Base-by-base conservation (phyloP, 140 eudicot species). In the Bidens hawaiensis region DNA sequence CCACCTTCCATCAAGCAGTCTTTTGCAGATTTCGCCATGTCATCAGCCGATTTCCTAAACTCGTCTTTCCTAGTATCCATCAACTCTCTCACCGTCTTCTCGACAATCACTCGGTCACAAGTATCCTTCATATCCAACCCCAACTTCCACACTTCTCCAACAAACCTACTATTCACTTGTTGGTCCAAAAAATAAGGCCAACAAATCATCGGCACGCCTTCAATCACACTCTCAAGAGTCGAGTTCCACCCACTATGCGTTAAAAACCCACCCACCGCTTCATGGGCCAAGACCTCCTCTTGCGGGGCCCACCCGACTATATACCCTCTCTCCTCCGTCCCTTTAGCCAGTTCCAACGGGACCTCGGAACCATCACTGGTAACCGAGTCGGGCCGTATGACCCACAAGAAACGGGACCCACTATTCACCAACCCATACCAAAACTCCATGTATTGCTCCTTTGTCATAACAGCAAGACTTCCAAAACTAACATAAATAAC, bases 161-260 rank as follows among this genome's bases (percentile, higher is more conserved):
- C 88, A 70, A 68, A 64, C 64, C 85, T 75, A 45, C 85, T 78
- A 53, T 66, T 81, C 57, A 85, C 77, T 16, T 48, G 81, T 60
- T 84, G 93, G 62, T 84, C 94, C 25, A 45, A 67, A 45, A 74
- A 70, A 42, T 33, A 68, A 0, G 90, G 90, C 86, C 86, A 83
- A 41, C 82, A 79, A 23, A 81, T 72, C 87, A 84, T 84, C 0
- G 87, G 91, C 67, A 84, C 78, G 0, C 91, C 87, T 27, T 64
- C 84, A 16, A 51, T 69, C 43, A 84, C 73, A 27, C 91, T 77
- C 56, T 84, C 91, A 2, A 84, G 24, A 15, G 83, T 76, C 50
- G 82, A 73, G 62, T 83, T 83, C 90, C 90, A 83, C 18, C 90
- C 90, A 43, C 75, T 75, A 49, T 81, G 88, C 1, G 81, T 81